Base-by-base conservation (phyloP, 768 basidiomycete species). In the Panaeolus cyanescens region DNA sequence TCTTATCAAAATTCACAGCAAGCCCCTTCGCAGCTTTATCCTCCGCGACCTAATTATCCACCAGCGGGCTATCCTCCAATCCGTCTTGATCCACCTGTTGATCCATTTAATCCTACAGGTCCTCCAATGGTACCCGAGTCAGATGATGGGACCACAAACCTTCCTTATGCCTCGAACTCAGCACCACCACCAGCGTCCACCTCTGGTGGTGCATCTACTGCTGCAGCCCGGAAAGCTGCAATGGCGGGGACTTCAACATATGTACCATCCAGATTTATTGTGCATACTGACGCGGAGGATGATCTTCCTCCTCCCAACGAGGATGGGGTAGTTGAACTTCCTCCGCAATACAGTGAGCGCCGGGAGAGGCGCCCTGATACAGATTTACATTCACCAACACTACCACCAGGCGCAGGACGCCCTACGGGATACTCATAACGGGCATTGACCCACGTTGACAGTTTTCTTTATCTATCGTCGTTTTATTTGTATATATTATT, bases 231-330 rank as follows among this genome's bases (percentile, higher is more conserved):
- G 32, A 89, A 89, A 70, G 85, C 85, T 8, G 78, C 78, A 2
- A 79, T 82, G 79, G 83, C 84, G n/a, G 83, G 82, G 19, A 59
- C 72, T 30, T 65, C 78, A 5, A 58, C 64, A 13, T 79, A 83
- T 65, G 77, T 71, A 45, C 74, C 81, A 4, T 75, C 87, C 20
- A 82, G 87, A 53, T 88, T 85, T 69, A 79, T 91, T 59, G 64
- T 91, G 5, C 90, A 92, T 64, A 87, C 85, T 3, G 91, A 91
- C 68, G 82, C 81, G 7, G 89, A 89, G 57, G 90, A 91, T 66
- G 73, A 68, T 12, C 36, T 75, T 9, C 76, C 83, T 6, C 75
- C 72, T 37, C 72, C 74, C 20, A 77, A 77, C 56, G 80, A 76
- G 25, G 73, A 82, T 17, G 89, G 80, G 5, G 74, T 90, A 20